Conservation (phyloP, 2,329 filamentous ascomycete species). For the Aspergillus latus region DNA sequence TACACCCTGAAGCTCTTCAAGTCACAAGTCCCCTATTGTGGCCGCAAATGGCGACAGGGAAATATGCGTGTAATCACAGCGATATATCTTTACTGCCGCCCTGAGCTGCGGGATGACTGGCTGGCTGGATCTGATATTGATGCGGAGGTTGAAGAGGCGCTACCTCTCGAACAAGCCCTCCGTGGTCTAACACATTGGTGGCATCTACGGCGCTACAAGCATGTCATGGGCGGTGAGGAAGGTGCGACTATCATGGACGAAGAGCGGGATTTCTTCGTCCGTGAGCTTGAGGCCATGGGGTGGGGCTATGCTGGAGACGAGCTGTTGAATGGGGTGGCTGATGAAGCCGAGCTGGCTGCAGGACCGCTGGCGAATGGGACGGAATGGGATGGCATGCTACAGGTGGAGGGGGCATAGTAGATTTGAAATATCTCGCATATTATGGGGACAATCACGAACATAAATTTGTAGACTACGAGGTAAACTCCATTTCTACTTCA, state of each 20-base stretch:
- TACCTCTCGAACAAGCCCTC: constrained; percentile 88
- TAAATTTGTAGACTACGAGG: too few species aligned
- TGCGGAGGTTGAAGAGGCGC: constrained; percentile 85
- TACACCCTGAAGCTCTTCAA: constrained; percentile 99
- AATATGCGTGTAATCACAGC: constrained; percentile 99
- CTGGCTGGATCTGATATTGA: constrained; percentile 85
- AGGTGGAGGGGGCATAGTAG: constrained; percentile 36
- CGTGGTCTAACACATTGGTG: constrained; percentile 91
- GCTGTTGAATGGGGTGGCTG: constrained; percentile 27
- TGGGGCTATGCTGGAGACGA: constrained; percentile 47
- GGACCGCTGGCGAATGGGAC: constrained; percentile 32
- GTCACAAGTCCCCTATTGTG: constrained; percentile 96
- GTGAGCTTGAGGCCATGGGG: constrained; percentile 72
- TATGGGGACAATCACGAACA: background rate
- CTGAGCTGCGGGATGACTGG: constrained; percentile 94
- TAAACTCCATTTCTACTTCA: background rate
- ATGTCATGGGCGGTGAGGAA: constrained; percentile 62
- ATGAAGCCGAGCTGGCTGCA: constrained; percentile 30
- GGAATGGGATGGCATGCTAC: constrained; percentile 40
- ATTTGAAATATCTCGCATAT: background rate
- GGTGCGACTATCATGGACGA: constrained; percentile 61
- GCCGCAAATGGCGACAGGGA: constrained; percentile 93
- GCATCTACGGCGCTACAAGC: constrained; percentile 79
- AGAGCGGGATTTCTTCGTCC: constrained; percentile 75
- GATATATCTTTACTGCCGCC: constrained; percentile 89